These are phyloP conservation scores for Lachancea sp. DNA, from an alignment of 805 yeast species.

Conservation along the genomic window DNA sequence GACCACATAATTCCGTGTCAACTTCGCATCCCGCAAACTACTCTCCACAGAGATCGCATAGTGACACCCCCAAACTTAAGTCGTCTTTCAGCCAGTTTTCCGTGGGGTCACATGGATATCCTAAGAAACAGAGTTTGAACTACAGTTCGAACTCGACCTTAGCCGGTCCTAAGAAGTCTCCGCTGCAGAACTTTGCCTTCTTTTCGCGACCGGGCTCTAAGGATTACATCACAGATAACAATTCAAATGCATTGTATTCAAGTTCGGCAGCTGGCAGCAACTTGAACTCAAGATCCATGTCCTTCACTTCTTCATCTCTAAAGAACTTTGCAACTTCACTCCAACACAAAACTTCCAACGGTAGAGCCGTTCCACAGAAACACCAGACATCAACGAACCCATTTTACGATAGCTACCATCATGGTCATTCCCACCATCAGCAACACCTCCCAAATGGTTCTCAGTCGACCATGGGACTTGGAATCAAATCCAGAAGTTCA, in stretches of 20 bases:
- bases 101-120: constrained; percentile 11
- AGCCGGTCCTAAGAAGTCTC: constrained; percentile 27
- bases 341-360: constrained; percentile 37
- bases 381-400: constrained; percentile 31
- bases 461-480: constrained; percentile 28
- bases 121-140: constrained; percentile 16
- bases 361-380: constrained; percentile 43
- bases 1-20: background rate
- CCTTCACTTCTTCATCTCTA: constrained; percentile 32
- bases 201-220: constrained; percentile 29
- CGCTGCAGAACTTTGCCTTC: constrained; percentile 30
- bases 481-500: constrained; percentile 42
- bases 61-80: constrained; percentile 20
- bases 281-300: constrained; percentile 28
- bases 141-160: background rate
- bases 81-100: constrained; percentile 28
- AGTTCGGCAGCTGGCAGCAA: constrained; percentile 10
- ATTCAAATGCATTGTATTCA: constrained; percentile 13
- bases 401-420: constrained; percentile 16
- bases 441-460: constrained; percentile 7
- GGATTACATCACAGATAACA: constrained; percentile 13
- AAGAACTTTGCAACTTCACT: constrained; percentile 29
- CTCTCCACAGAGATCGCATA: constrained; percentile 16
- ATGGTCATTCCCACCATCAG: constrained; percentile 6
- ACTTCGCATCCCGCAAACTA: constrained; percentile 2